Evolutionary conservation across 75 land plant genomes (phyloP), one percentile per base, ranked within the genome.

Genomic region (Picea glauca): DNA sequence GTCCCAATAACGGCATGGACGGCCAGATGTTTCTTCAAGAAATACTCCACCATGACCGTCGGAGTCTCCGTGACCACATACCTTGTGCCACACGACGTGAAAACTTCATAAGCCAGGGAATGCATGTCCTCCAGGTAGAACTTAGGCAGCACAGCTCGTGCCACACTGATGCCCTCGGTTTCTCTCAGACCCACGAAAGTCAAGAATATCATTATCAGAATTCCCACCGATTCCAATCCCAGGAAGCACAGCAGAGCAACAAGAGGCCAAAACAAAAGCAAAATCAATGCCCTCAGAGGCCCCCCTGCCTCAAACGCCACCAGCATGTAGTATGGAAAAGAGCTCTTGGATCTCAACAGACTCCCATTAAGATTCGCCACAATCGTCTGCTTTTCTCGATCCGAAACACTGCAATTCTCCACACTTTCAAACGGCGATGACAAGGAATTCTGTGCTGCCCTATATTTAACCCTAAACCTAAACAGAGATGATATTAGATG

Each of bases 81-180:
- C 54, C 60, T 83, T n/a, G 38, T 78, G 18, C 88, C 77, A 3
- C 84, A 79, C 3, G 89, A 64, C n/a, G 76, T 66, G 40, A 83
- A 54, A 56, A 83, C 76, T 8, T 85, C 77, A 70, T 67, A 87
- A 14, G 72, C 80, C 3, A 80, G 81, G 9, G 78, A 56, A 72
- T 95, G 89, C 56, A 95, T 70, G 57, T 89, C 89, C 80, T 93
- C 92, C 23, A 93, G 78, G 74, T 81, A 95, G 77, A 93, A 95
- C 84, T 93, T 95, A 60, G 96, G 96, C 57, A 95, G 81, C 56
- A 95, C 98, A 8, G 91, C 89, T 56, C 86, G 84, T 3, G 82
- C 79, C 31, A 92, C 96, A 17, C 68, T 80, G 31, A 88, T 87
- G 77, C 92, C 82, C 35, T 76, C 81, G 54, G 81, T 81, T 50